phyloP scores from a whole-genome alignment of 2,329 filamentous ascomycete genomes.

The Thelonectria blattea region DNA sequence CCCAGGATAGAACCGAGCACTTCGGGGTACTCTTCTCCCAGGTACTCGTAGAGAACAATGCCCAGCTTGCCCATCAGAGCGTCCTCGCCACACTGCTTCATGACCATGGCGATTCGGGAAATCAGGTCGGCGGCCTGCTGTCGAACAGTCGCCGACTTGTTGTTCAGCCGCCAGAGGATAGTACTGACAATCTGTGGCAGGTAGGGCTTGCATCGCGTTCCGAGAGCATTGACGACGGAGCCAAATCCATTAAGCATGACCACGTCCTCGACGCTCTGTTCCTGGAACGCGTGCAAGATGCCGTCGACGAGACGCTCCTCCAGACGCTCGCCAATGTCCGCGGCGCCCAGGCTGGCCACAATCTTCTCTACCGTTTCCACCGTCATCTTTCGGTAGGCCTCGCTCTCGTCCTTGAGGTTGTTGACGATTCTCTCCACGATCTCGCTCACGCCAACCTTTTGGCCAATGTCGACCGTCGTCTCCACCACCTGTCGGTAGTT shows the following conservation, averaged over 20 bases:
- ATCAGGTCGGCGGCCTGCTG: constrained; percentile 97
- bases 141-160: constrained; percentile 95
- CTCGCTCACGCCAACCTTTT: constrained; percentile 97
- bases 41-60: constrained; percentile 94
- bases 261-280: constrained; percentile 95
- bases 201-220: constrained; percentile 93
- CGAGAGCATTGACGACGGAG: constrained; percentile 94
- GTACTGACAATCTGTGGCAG: constrained; percentile 96
- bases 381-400: constrained; percentile 98
- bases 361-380: constrained; percentile 98
- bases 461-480: constrained; percentile 94
- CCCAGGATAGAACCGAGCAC: constrained; percentile 96
- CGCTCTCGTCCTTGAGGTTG: constrained; percentile 97
- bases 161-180: constrained; percentile 95
- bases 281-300: constrained; percentile 95
- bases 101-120: constrained; percentile 95
- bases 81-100: constrained; percentile 98
- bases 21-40: constrained; percentile 98
- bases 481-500: constrained; percentile 99
- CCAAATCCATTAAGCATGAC: constrained; percentile 98
- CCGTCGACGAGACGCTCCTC: constrained; percentile 96
- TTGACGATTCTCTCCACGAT: constrained; percentile 92
- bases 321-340: constrained; percentile 89
- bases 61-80: constrained; percentile 94
- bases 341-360: constrained; percentile 88